These are phyloP conservation scores for Tylopilus felleus DNA, from an alignment of 768 basidiomycete genomes.

Conservation along the genomic window DNA sequence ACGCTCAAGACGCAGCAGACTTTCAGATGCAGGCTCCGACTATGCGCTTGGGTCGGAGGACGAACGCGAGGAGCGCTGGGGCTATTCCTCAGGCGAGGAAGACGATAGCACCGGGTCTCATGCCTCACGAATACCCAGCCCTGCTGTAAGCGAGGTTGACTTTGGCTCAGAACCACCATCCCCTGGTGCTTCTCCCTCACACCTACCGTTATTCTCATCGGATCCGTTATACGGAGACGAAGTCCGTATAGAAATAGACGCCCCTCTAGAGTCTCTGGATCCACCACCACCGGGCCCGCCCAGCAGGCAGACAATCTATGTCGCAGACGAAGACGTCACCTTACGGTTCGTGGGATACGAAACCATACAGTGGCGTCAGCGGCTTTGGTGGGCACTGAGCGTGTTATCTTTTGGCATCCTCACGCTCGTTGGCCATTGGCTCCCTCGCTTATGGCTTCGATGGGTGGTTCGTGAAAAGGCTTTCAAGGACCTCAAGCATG, in stretches of 20 bases:
- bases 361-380: conserved; percentile 54
- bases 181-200: conserved; percentile 39
- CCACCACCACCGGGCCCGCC: conserved; percentile 81
- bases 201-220: conserved; percentile 63
- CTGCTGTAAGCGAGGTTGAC: conserved; percentile 54
- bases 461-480: conserved; percentile 83
- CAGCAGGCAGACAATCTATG: conserved; percentile 79
- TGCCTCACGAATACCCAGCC: conserved; percentile 18
- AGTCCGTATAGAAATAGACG: conserved; percentile 78
- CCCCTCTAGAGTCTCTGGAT: conserved; percentile 54
- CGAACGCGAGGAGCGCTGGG: conserved; percentile 79
- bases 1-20: conserved; percentile 46
- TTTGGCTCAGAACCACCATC: conserved; percentile 73
- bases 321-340: conserved; percentile 86
- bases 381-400: conserved; percentile 71
- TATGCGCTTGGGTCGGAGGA: conserved; percentile 53
- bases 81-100: conserved; percentile 85
- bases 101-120: conserved; percentile 44
- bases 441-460: conserved; percentile 86
- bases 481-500: conserved; percentile 66
- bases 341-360: conserved; percentile 88
- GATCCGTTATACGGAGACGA: conserved; percentile 85
- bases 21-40: conserved; percentile 58
- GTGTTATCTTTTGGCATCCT: conserved; percentile 67
- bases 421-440: conserved; percentile 87